Percentiles rank a stretch among this genome's conserved stretches.
Evolutionary conservation across 805 yeast species (phyloP).

Genomic region (Wickerhamiella galacta): DNA sequence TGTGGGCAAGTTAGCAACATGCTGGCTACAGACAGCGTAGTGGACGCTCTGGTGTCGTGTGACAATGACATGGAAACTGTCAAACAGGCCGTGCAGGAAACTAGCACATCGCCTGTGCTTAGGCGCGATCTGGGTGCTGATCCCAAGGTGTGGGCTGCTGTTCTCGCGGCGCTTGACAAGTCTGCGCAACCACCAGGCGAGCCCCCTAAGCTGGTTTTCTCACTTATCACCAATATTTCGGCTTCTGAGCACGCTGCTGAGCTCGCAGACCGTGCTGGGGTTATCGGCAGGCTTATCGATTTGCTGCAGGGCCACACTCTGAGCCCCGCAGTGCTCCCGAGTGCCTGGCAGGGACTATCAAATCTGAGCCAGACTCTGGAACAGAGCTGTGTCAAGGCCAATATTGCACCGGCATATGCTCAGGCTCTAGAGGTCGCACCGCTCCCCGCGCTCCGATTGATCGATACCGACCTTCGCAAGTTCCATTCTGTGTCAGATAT

Average conservation of each 20-base stretch:
- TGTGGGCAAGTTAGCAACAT: too few species aligned
- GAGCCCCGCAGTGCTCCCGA: background rate
- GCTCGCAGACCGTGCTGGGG: constrained; percentile 1
- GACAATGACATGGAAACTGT: too few species aligned
- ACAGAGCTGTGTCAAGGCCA: background rate
- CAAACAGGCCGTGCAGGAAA: too few species aligned
- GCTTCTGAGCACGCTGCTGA: constrained; percentile 4
- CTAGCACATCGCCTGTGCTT: too few species aligned
- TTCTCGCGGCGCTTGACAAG: too few species aligned
- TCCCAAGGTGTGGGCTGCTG: too few species aligned
- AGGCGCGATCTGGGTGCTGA: too few species aligned
- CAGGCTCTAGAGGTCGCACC: background rate
- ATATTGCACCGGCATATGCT: background rate
- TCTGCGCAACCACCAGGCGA: too few species aligned
- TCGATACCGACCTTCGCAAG: constrained; percentile 1
- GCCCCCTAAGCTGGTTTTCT: background rate
- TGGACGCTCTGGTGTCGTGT: too few species aligned
- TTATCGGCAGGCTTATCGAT: background rate
- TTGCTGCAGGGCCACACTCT: background rate
- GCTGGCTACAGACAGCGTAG: too few species aligned
- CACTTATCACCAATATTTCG: constrained; percentile 5
- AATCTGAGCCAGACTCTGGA: constrained; percentile 3
- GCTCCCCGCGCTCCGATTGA: background rate
- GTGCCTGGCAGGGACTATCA: constrained; percentile 5
- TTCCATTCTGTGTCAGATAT: background rate